Percentiles rank a stretch among this genome's conserved stretches.
phyloP scores from a whole-genome alignment of 805 yeast species.

The Metschnikowia continentalis region DNA sequence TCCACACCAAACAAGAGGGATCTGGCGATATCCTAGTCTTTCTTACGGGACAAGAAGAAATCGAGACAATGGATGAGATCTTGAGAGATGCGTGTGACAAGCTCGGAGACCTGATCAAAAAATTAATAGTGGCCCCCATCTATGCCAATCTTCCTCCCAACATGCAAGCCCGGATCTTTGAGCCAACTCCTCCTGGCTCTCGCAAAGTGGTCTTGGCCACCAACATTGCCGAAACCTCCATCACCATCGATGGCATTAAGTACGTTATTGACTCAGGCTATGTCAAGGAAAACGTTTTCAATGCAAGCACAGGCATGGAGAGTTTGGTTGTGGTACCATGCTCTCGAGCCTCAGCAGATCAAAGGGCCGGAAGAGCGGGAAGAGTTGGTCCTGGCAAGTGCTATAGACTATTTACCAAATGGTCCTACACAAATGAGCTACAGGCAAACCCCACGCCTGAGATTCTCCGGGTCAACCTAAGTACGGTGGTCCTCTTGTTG shows the following conservation, averaged over 20 bases:
- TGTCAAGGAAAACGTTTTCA: conserved; percentile 42
- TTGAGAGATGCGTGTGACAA: conserved; percentile 60
- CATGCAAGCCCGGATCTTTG: conserved; percentile 75
- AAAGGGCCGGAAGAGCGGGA: conserved; percentile 47
- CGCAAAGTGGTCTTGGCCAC: conserved; percentile 92
- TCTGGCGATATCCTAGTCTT: conserved; percentile 88
- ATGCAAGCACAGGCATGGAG: conserved; percentile 42
- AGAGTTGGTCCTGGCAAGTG: conserved; percentile 47
- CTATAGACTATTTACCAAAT: conserved; percentile 79
- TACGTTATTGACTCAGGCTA: conserved; percentile 45
- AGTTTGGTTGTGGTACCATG: conserved; percentile 44
- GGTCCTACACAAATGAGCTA: conserved; percentile 74
- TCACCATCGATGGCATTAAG: conserved; percentile 41
- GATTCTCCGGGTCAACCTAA: conserved; percentile 77
- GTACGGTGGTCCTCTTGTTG: conserved; percentile 70
- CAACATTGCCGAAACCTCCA: conserved; percentile 66
- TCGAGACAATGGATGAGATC: conserved; percentile 74
- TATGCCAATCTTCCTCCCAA: conserved; percentile 90
- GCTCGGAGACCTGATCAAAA: conserved; percentile 56
- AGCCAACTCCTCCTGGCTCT: conserved; percentile 73
- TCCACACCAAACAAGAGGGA: conserved; percentile 62
- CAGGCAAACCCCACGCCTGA: conserved; percentile 84
- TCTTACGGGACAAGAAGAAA: conserved; percentile 95
- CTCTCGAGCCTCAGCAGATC: conserved; percentile 43
- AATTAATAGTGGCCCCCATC: conserved; percentile 75